A percentile compares a stretch with the other conserved stretches of the same genome.
These are phyloP conservation scores for Earliella scabrosa DNA, from an alignment of 1,284 basidiomycete genomes.

Conservation along the genomic window DNA sequence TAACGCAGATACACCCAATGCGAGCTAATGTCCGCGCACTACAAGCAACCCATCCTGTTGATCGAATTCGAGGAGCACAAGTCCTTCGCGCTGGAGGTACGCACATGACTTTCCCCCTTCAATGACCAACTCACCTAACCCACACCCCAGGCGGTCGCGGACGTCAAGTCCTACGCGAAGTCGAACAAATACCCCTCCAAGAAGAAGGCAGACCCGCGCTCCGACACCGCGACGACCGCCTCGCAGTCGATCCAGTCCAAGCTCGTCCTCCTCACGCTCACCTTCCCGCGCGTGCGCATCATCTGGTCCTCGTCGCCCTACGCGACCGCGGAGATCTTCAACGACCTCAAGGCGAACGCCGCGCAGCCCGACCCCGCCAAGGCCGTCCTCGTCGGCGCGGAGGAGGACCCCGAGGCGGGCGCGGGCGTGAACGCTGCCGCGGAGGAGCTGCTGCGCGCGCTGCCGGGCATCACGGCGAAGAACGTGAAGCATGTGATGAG, in stretches of 20 bases:
- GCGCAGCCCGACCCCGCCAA: constrained; percentile 81
- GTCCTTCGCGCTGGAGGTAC: constrained; percentile 87
- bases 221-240: constrained; percentile 45
- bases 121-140: not conserved
- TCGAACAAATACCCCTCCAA: constrained; percentile 58
- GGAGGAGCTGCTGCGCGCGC: constrained; percentile 72
- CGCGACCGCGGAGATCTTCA: constrained; percentile 91
- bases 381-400: constrained; percentile 82
- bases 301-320: constrained; percentile 98
- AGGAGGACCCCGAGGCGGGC: constrained; percentile 68
- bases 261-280: constrained; percentile 85
- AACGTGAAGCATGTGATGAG: constrained; percentile 88
- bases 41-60: constrained; percentile 92
- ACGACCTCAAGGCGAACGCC: constrained; percentile 87
- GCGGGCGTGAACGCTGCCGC: constrained; percentile 74
- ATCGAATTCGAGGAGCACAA: constrained; percentile 99
- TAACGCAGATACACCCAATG: constrained; percentile 90
- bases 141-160: constrained; percentile 52
- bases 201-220: constrained; percentile 47
- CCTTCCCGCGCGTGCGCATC: constrained; percentile 91
- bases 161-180: constrained; percentile 68
- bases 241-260: constrained; percentile 80
- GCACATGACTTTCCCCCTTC: constrained; percentile 23
- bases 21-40: constrained; percentile 95
- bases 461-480: constrained; percentile 85